Evolutionary conservation across 371 early-diverging fungal species (phyloP).

Genomic region (Mucor piriformis): DNA sequence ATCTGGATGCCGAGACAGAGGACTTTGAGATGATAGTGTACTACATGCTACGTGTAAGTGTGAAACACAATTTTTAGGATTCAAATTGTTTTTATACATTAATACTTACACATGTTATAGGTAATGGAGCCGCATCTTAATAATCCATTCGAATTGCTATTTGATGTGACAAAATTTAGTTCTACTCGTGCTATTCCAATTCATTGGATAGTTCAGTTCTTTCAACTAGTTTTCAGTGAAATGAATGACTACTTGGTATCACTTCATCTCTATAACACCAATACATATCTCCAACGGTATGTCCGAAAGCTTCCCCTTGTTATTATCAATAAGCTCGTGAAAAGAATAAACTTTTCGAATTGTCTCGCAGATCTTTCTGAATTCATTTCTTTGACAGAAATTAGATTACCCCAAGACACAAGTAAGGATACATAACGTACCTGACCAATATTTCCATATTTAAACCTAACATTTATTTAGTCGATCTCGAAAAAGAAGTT

Average conservation of each 20-base stretch:
- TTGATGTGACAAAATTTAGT: conserved; percentile 82
- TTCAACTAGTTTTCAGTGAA: conserved; percentile 72
- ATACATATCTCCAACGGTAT: conserved; percentile 69
- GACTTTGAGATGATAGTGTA: conserved; percentile 84
- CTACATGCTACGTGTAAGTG: conserved; percentile 68
- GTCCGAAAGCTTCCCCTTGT: conserved; percentile 58
- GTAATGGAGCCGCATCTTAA: conserved; percentile 59
- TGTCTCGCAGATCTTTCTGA: conserved; percentile 70
- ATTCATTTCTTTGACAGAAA: conserved; percentile 65
- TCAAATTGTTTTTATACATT: background rate
- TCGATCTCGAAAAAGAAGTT: conserved; percentile 70
- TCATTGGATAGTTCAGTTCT: conserved; percentile 75
- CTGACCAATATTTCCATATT: background rate
- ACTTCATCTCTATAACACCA: conserved; percentile 78
- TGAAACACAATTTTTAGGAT: background rate
- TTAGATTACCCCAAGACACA: conserved; percentile 77
- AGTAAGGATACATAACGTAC: conserved; percentile 26
- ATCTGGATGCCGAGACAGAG: conserved; percentile 67
- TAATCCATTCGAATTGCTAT: conserved; percentile 76
- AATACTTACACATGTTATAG: conserved; percentile 24
- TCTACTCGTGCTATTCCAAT: conserved; percentile 75
- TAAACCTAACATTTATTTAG: conserved; percentile 22
- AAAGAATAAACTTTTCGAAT: conserved; percentile 64
- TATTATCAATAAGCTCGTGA: conserved; percentile 62
- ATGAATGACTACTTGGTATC: conserved; percentile 55